phyloP scores from a whole-genome alignment of 176 grass and related monocot genomes.

The Bolboschoenus planiculmis region DNA sequence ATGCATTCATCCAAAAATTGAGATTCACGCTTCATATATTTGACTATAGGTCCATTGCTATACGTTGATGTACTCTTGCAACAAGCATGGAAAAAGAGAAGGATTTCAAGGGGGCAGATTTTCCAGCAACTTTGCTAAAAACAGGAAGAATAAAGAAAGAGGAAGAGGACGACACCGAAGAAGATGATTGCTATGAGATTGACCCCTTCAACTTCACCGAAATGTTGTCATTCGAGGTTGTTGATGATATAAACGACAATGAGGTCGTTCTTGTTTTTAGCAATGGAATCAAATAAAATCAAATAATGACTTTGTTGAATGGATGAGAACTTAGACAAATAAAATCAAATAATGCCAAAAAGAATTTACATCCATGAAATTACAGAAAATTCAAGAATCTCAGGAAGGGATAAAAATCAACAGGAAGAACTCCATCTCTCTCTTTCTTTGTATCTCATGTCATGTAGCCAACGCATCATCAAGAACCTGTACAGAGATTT shows the following conservation, averaged over 20 bases:
- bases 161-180: too few species aligned
- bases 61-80: background rate
- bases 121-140: too few species aligned
- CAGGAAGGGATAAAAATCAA: background rate
- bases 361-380: background rate
- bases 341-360: background rate
- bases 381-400: background rate
- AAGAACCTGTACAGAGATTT: background rate
- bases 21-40: background rate
- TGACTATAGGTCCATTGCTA: background rate
- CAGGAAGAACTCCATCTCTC: background rate
- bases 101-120: too few species aligned
- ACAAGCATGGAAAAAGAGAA: background rate
- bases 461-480: conserved; percentile 6
- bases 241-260: conserved; percentile 20
- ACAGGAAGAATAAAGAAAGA: too few species aligned
- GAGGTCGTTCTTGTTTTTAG: conserved; percentile 39
- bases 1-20: background rate
- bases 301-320: background rate
- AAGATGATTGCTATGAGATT: conserved; percentile 50
- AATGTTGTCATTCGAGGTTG: conserved; percentile 13
- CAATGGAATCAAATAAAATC: too few species aligned
- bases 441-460: conserved; percentile 4
- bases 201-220: conserved; percentile 25
- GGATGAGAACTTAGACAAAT: background rate